A percentile compares a stretch with the other conserved stretches of the same genome.
Evolutionary conservation across 2,329 filamentous ascomycete genomes (phyloP).

Genomic region (Blumeria graminis): DNA sequence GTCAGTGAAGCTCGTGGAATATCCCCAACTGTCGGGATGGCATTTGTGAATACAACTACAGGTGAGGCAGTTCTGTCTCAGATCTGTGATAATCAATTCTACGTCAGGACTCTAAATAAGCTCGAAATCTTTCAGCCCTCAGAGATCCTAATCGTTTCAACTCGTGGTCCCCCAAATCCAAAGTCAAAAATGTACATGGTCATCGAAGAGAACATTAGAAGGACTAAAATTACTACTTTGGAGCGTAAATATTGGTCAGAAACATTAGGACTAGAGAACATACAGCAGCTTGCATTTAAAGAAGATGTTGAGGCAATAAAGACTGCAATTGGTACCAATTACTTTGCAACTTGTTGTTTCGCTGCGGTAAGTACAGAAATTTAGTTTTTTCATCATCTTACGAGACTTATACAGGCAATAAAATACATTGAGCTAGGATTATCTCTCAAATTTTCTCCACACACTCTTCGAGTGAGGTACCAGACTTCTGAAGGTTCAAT

Average conservation of each 20-base stretch:
- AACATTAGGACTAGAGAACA: constrained; percentile 47
- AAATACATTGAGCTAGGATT: constrained; percentile 57
- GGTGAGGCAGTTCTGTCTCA: constrained; percentile 71
- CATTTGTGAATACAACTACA: constrained; percentile 68
- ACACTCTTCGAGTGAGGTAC: constrained; percentile 68
- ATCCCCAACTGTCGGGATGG: constrained; percentile 60
- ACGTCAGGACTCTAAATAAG: constrained; percentile 71
- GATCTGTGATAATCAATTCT: constrained; percentile 82
- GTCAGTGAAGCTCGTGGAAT: constrained; percentile 72
- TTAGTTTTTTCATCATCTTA: neutral
- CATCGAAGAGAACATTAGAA: constrained; percentile 45
- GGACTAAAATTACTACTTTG: constrained; percentile 35
- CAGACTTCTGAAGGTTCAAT: constrained; percentile 77
- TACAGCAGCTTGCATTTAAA: constrained; percentile 53
- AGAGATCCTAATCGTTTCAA: constrained; percentile 53
- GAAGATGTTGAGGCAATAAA: constrained; percentile 65
- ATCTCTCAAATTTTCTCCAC: constrained; percentile 42
- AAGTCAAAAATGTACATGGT: constrained; percentile 53
- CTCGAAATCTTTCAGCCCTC: constrained; percentile 58
- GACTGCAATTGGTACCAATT: constrained; percentile 58
- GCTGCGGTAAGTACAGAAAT: constrained; percentile 39
- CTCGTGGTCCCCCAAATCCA: constrained; percentile 36
- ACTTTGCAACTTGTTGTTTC: constrained; percentile 64
- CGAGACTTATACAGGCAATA: constrained; percentile 31
- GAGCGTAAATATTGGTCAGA: constrained; percentile 75